phyloP scores from a whole-genome alignment of 2,329 filamentous ascomycete species.

The Conoideocrella luteorostrata region DNA sequence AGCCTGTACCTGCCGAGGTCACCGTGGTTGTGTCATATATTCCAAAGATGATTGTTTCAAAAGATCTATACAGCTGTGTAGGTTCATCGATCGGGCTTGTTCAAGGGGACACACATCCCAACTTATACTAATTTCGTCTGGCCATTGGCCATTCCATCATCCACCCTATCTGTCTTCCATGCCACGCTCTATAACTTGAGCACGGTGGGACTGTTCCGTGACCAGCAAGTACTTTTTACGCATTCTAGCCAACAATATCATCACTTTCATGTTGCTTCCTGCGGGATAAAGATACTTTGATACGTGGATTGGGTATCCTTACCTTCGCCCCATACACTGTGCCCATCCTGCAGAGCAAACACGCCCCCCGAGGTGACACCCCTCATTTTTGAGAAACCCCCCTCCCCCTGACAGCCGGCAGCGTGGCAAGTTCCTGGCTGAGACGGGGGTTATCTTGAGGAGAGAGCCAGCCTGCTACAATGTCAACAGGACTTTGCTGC shows the following conservation, averaged over 20 bases:
- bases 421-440: constrained; percentile 20
- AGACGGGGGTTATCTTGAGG: constrained; percentile 12
- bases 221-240: constrained; percentile 20
- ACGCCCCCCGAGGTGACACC: no score
- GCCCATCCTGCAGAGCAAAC: constrained; percentile 22
- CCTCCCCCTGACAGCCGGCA: constrained; percentile 13
- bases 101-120: constrained; percentile 25
- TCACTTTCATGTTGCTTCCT: constrained; percentile 24
- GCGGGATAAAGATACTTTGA: constrained; percentile 30
- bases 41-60: not conserved
- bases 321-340: constrained; percentile 29
- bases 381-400: no score
- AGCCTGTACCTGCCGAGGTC: not conserved
- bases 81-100: constrained; percentile 11
- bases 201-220: constrained; percentile 23
- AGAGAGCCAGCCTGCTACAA: constrained; percentile 2
- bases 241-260: constrained; percentile 21
- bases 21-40: not conserved
- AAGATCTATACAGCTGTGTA: constrained; percentile 7
- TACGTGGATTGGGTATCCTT: constrained; percentile 35
- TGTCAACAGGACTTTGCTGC: constrained; percentile 8
- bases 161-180: constrained; percentile 15
- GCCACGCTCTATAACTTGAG: constrained; percentile 12
- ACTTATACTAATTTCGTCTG: constrained; percentile 32
- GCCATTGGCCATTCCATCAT: constrained; percentile 17